phyloP scores from a whole-genome alignment of 331 rosid genomes.

The Malus hybrid region DNA sequence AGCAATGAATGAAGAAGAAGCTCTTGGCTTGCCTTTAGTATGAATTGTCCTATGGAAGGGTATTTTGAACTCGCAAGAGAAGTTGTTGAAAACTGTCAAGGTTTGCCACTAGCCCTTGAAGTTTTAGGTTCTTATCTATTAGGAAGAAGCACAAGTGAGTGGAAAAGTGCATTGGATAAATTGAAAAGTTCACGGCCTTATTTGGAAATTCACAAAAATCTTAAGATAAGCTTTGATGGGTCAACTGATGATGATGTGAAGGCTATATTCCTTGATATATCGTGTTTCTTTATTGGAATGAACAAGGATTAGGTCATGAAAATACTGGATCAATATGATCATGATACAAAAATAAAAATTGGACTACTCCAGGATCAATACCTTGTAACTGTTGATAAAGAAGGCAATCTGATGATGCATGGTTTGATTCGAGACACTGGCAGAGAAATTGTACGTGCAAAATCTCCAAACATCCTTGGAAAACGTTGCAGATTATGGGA shows the following conservation, averaged over 20 bases:
- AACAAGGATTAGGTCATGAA: no score
- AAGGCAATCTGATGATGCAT: constrained; percentile 25
- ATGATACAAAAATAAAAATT: no score
- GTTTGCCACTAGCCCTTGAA: constrained; percentile 4
- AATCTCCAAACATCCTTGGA: neutral
- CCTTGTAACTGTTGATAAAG: constrained; percentile 7
- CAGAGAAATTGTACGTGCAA: constrained; percentile 12
- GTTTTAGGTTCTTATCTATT: neutral
- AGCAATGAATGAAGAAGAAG: no score
- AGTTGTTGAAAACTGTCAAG: neutral
- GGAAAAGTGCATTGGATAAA: neutral
- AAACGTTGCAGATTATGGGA: constrained; percentile 16
- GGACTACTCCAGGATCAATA: neutral
- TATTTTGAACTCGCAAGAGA: neutral
- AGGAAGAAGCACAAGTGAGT: neutral
- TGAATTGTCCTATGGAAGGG: neutral
- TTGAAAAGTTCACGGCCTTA: neutral
- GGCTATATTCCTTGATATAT: no score
- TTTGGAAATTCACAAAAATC: neutral
- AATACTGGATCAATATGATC: no score
- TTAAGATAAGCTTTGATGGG: neutral
- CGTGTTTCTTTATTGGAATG: no score
- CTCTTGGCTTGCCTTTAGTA: no score
- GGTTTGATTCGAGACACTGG: constrained; percentile 26
- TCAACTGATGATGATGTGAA: neutral